Evolutionary conservation across 2,329 filamentous ascomycete species (phyloP), one percentile per base, ranked within the genome.

Genomic region (Colletotrichum brevisporum): DNA sequence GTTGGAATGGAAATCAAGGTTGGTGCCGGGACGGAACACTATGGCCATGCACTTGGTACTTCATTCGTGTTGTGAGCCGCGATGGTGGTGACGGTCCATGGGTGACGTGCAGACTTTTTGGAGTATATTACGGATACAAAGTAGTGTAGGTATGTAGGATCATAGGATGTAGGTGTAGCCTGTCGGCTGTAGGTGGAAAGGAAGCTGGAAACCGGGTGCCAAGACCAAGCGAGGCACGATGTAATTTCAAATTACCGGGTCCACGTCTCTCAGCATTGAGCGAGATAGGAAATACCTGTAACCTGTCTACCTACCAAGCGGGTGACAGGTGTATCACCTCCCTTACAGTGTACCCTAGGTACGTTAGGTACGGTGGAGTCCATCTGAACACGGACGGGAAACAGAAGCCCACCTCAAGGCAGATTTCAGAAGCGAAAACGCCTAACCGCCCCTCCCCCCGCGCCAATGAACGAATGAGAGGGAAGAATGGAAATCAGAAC

Each of bases 201-300:
- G 41, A 43, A 43, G 41, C 41, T 43, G 15, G 41, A 43, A 43
- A 43, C 41, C n/a, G 24, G 43, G 54, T 48, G 66, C 66, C 66
- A 69, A 69, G 66, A 43, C 61, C 54, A 66, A 55, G 61, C 61
- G 55, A 69, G 24, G 61, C 31, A 66, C 51, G 60, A 41, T 47
- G 66, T 27, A 69, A 69, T 69, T 60, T 69, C 66, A 69, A 60
- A 69, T 55, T 60, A 69, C 45, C 55, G 66, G 66, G 66, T 59
- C 39, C 55, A 61, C 61, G 66, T 59, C 61, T 41, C 51, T 48
- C 65, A 57, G 60, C 64, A 45, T 21, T 26, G 26, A 41, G 47
- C 27, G 27, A 6, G 5, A 31, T 31, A 31, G 8, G 27, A n/a
- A 8, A 31, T 31, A 31, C 27, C 27, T 31, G 31, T 36, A 10